These are phyloP conservation scores for Apophysomyces elegans DNA, from an alignment of 371 early-diverging fungal species.

Conservation along the genomic window DNA sequence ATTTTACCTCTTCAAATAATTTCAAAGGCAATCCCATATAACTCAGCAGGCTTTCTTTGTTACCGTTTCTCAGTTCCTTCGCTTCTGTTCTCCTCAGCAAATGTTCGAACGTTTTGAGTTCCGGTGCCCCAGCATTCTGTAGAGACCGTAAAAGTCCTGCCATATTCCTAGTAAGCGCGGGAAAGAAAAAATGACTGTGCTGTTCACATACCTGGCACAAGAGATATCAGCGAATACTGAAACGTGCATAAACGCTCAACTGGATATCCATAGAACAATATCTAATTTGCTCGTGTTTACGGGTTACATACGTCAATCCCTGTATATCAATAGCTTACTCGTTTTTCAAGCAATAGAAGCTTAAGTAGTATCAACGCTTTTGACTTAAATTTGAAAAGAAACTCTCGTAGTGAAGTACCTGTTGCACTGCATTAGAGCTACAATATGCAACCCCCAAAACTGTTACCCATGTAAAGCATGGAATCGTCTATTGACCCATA, in stretches of 20 bases:
- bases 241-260: slow-evolving; percentile 81
- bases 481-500: slow-evolving; percentile 70
- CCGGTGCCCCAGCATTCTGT: slow-evolving; percentile 70
- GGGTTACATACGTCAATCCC: no score
- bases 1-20: slow-evolving; percentile 71
- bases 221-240: slow-evolving; percentile 78
- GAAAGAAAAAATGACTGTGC: not conserved
- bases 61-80: slow-evolving; percentile 36
- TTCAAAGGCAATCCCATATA: slow-evolving; percentile 73
- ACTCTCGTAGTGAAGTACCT: slow-evolving; percentile 75
- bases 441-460: not conserved
- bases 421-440: not conserved
- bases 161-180: not conserved
- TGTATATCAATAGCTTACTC: slow-evolving; percentile 34
- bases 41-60: slow-evolving; percentile 54
- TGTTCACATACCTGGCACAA: slow-evolving; percentile 59
- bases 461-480: slow-evolving; percentile 67
- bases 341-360: slow-evolving; percentile 73
- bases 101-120: slow-evolving; percentile 41
- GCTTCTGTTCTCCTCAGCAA: slow-evolving; percentile 33
- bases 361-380: slow-evolving; percentile 80
- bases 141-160: slow-evolving; percentile 59
- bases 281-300: slow-evolving; percentile 36
- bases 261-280: slow-evolving; percentile 81
- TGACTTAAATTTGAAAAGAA: slow-evolving; percentile 72